These are phyloP conservation scores for Pleurozium schreberi DNA, from an alignment of 225 moss, liverwort and hornwort species.

Conservation along the genomic window DNA sequence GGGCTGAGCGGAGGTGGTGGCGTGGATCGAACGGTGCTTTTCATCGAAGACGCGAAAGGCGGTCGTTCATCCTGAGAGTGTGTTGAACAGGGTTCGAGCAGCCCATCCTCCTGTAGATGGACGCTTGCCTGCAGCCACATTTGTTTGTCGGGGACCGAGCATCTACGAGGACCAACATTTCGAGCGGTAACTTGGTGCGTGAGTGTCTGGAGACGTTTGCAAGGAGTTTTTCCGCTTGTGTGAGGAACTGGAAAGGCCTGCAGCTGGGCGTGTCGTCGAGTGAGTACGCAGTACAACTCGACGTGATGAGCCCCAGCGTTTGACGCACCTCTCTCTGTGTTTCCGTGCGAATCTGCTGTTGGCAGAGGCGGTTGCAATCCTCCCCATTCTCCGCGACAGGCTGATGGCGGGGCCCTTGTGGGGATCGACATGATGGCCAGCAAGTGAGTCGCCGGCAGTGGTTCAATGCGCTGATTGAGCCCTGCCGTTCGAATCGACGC, in stretches of 20 bases:
- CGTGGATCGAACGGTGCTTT: neutral
- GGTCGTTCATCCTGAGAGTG: neutral
- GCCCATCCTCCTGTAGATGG: neutral
- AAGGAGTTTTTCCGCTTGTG: neutral
- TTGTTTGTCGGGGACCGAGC: neutral
- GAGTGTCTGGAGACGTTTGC: neutral
- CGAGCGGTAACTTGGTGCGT: neutral
- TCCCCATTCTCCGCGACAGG: neutral
- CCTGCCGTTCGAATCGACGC: neutral
- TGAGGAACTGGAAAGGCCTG: neutral
- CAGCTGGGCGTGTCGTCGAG: neutral
- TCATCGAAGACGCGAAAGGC: neutral
- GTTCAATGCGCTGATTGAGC: slow-evolving; percentile 5
- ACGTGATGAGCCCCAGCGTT: neutral
- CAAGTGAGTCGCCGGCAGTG: neutral
- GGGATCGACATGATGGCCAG: neutral
- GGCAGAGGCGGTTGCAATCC: neutral
- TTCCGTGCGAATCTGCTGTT: neutral
- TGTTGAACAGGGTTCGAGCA: neutral
- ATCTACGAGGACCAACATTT: neutral
- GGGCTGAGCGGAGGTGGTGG: neutral
- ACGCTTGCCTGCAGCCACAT: neutral
- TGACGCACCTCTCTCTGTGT: neutral
- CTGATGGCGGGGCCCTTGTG: neutral
- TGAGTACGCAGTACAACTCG: neutral